Base-by-base conservation (phyloP, 768 basidiomycete genomes). In the Polyporus arcularius region DNA sequence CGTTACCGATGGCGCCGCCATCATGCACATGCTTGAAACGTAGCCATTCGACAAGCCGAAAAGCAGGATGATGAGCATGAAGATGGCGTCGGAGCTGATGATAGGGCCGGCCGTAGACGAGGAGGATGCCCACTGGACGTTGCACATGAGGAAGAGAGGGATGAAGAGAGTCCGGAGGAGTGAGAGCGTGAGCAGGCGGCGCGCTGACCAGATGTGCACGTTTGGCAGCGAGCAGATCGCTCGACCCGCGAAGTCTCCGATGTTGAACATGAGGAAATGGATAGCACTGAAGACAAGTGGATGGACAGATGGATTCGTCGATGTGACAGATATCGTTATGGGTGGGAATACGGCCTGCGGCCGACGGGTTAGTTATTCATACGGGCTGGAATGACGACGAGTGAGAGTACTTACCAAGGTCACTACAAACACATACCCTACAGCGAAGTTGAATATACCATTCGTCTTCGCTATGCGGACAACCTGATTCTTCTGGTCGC, bases 41-140 rank as follows among this genome's bases (percentile, higher is more conserved):
- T 90, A 93, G 42, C 94, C 95, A 64, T 92, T 94, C 9, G 90
- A 84, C 48, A 84, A 70, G n/a, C 91, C 93, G 69, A 95, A 92
- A 1, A 74, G 57, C 52, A 91, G 75, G 11, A 96, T 74, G 55
- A 95, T 82, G 28, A 84, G 35, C 84, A 96, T 86, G 77, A 86
- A 96, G 11, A 87, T 50, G 40, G 83, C 51, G 69, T 96, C 94
- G 2, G 92, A 94, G 77, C 96, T 87, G 61, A 88, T 57, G 9
- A 75, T 66, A 32, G 68, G 58, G 2, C 75, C 65, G 11, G 66
- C 39, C 4, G 60, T 45, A 7, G 68, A 65, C 10, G 68, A 42
- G 14, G 63, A 18, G 8, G 53, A 47, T 41, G 69, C 66, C 46
- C 80, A 82, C 64, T 87, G 84, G 43, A 96, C 75, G 70, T 97